These are phyloP conservation scores for Biscogniauxia marginata DNA, from an alignment of 2,329 filamentous ascomycete species.

Conservation along the genomic window DNA sequence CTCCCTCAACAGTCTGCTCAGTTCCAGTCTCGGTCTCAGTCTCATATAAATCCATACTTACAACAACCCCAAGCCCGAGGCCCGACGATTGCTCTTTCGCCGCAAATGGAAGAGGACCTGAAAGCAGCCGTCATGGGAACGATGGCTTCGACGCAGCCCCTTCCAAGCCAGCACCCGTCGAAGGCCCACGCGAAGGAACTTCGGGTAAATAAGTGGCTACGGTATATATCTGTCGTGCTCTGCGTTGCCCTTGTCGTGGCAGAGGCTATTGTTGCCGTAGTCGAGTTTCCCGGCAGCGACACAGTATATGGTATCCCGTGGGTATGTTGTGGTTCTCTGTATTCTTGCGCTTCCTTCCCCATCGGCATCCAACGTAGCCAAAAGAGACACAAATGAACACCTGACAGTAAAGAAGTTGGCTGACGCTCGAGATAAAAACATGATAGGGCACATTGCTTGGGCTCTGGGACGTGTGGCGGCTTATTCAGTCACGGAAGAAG, in stretches of 20 bases:
- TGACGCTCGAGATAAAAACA: constrained; percentile 1
- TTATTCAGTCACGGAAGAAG: constrained; percentile 10
- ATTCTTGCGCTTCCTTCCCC: too few species aligned
- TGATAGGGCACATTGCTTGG: constrained; percentile 10
- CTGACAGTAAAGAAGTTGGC: background rate
- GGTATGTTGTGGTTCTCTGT: constrained; percentile 1
- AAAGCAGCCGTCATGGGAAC: constrained; percentile 12
- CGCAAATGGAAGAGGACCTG: constrained; percentile 14
- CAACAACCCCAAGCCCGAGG: background rate
- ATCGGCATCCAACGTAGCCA: too few species aligned
- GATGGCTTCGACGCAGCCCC: background rate
- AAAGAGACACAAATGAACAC: too few species aligned
- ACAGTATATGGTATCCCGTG: background rate
- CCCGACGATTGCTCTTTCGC: constrained; percentile 3
- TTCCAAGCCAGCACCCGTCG: background rate
- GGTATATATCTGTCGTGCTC: constrained; percentile 1
- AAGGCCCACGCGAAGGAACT: background rate
- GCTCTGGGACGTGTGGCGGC: constrained; percentile 14
- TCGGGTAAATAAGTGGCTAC: constrained; percentile 1
- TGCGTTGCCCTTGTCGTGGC: background rate
- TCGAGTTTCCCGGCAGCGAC: background rate
- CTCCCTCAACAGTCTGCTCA: background rate
- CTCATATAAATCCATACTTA: background rate
- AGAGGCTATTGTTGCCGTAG: constrained; percentile 1
- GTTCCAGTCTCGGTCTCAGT: background rate